Evolutionary conservation across 2,329 filamentous ascomycete species (phyloP).

Genomic region (Cercospora canescens): DNA sequence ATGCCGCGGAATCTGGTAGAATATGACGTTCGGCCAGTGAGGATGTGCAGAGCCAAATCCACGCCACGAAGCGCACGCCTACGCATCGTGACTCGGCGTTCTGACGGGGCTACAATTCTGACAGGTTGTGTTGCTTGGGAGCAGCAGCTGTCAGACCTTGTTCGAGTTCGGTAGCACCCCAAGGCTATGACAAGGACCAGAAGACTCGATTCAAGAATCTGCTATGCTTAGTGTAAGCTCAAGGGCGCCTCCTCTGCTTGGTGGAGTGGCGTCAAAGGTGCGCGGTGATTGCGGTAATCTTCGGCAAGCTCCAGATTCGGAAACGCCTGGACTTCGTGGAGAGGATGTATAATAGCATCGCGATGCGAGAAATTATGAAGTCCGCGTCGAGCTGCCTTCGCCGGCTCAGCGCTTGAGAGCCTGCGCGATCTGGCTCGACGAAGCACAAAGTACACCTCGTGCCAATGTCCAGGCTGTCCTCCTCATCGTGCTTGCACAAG

Average conservation of each 20-base stretch:
- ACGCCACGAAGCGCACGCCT: background rate
- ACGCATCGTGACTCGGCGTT: no score
- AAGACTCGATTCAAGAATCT: background rate
- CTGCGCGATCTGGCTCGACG: background rate
- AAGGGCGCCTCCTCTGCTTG: background rate
- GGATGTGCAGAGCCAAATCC: background rate
- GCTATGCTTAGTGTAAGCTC: constrained; percentile 7
- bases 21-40: background rate
- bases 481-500: background rate
- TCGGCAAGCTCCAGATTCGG: constrained; percentile 5
- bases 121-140: background rate
- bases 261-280: background rate
- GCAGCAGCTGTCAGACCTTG: background rate
- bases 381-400: background rate
- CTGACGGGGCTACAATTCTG: no score
- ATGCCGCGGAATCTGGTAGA: background rate
- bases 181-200: background rate
- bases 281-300: constrained; percentile 9
- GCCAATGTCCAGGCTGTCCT: background rate
- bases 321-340: background rate
- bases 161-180: background rate
- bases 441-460: background rate
- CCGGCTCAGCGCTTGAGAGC: background rate
- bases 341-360: background rate
- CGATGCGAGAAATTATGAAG: background rate